Base-by-base conservation (phyloP, 148 eudicot species). In the Chenopodium album region DNA sequence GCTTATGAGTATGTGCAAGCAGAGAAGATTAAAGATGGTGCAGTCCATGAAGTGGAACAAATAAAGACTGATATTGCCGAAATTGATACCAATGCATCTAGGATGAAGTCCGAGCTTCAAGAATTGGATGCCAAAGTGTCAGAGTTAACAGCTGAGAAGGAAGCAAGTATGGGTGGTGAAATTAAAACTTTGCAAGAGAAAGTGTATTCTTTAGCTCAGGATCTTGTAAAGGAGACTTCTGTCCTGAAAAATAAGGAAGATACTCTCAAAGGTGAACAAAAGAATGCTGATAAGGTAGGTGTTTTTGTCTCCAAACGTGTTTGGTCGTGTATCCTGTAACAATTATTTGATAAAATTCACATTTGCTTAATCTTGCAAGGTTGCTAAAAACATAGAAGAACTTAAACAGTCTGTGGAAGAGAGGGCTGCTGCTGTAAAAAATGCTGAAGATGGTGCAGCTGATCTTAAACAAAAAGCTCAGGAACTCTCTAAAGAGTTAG, bases 131-230 rank as follows among this genome's bases (percentile, higher is more conserved):
- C 87, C 78, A 88, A 80, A 71, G 90, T 94, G 72, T 82, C 94
- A 54, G 85, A 89, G 74, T 79, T 97, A 81, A 86, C 89, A 78
- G 90, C 93, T 79, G 93, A 88, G 81, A 97, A 92, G 85, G 98
- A 97, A 87, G 95, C 95, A 64, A 94, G 92, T 71, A 87, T 94
- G 90, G 99, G 93, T 7, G 98, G 98, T 47, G 98, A 97, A 84
- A 88, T 90, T 28, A 90, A 92, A 85, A 77, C 83, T 66, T 80
- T 94, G 88, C 91, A 94, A 28, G 90, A 90, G 69, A 87, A 90
- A 86, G 98, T 91, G 69, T 98, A 97, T 90, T 84, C 83, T 52
- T 88, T 97, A 76, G 91, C 98, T 75, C 78, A 82, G 72, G 90
- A 94, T 84, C 94, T 97, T 75, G 98, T 97, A 80, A 92, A 59